Evolutionary conservation across 2,329 filamentous ascomycete species (phyloP), one percentile per base, ranked within the genome.

Genomic region (Sphaerulina vaccinii): DNA sequence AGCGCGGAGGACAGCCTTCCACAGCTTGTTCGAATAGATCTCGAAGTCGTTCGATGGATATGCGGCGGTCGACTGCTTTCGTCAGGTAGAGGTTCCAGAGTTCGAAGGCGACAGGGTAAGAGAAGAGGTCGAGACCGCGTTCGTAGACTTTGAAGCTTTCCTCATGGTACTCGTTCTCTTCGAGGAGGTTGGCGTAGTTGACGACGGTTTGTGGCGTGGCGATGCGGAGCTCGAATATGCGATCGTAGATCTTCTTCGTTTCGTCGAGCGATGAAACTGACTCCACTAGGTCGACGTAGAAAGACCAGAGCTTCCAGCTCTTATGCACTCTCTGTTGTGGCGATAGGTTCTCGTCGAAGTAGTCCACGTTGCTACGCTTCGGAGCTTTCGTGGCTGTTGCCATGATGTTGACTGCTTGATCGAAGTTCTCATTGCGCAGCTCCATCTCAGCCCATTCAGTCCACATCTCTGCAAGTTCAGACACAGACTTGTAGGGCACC

Each of bases 361-460:
- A 99, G 74, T 99, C 93, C n/a, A 99, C 90, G 2, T 85, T 95
- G n/a, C 92, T 96, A 59, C 90, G 79, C 71, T 97, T 97, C 0
- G 93, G 91, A n/a, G 93, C 89, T 70, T 96, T 91, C 4, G 93
- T 92, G 15, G 93, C 93, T 71, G 96, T 97, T 35, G 89, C 88
- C 91, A 99, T 96, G 68, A 99, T 92, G 55, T 87, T 86, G 57
- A 96, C 86, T 2, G 95, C 93, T 64, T 88, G 87, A 67, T 97
- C 91, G 59, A 97, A 96, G 67, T 97, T 95, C 65, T 97, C 91
- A 65, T 90, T 90, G 42, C 93, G 87, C 42, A 99, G 79, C 70
- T 99, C 93, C 87, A 99, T 90, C 71, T 99, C 92, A 1, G 95
- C 92, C 92, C 93, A 99, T 72, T 96, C 90, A 58, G 95, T 95